Evolutionary conservation across 2,329 filamentous ascomycete species (phyloP).

Genomic region (Pyrenophora seminiperda): DNA sequence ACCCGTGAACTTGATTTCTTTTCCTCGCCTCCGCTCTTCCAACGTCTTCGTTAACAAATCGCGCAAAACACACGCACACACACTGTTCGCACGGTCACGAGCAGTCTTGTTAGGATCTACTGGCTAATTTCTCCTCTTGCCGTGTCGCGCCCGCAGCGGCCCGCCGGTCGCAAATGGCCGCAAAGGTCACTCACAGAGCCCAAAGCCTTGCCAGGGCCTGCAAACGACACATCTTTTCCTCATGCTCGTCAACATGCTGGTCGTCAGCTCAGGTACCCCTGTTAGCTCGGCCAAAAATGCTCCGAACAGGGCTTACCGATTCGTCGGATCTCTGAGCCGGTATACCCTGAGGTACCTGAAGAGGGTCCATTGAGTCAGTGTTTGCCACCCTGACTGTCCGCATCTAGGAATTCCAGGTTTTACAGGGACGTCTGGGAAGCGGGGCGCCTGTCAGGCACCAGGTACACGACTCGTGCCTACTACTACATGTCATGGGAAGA

Average conservation of each 20-base stretch:
- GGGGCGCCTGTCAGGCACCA: background rate
- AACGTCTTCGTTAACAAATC: constrained; percentile 13
- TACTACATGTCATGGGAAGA: constrained; percentile 7
- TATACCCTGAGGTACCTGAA: constrained; percentile 6
- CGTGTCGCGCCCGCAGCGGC: constrained; percentile 4
- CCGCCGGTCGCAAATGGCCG: constrained; percentile 9
- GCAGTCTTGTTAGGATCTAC: no score
- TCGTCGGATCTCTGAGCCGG: constrained; percentile 4
- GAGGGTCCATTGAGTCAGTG: constrained; percentile 12
- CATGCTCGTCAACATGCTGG: constrained; percentile 4
- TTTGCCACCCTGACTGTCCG: background rate
- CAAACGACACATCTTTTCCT: constrained; percentile 2
- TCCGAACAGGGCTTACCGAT: constrained; percentile 16
- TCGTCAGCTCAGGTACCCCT: constrained; percentile 15
- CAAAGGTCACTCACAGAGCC: constrained; percentile 5
- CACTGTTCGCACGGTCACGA: background rate
- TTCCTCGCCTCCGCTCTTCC: constrained; percentile 6
- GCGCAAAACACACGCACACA: background rate
- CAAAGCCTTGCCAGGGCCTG: constrained; percentile 2
- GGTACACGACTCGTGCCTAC: constrained; percentile 10
- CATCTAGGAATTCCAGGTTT: background rate
- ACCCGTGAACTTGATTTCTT: constrained; percentile 1
- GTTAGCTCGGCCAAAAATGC: constrained; percentile 16
- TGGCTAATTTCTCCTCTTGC: background rate
- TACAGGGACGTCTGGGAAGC: constrained; percentile 1